These are phyloP conservation scores for Paramecium sonneborni DNA, from an alignment of 73 alveolate species.

Conservation along the genomic window DNA sequence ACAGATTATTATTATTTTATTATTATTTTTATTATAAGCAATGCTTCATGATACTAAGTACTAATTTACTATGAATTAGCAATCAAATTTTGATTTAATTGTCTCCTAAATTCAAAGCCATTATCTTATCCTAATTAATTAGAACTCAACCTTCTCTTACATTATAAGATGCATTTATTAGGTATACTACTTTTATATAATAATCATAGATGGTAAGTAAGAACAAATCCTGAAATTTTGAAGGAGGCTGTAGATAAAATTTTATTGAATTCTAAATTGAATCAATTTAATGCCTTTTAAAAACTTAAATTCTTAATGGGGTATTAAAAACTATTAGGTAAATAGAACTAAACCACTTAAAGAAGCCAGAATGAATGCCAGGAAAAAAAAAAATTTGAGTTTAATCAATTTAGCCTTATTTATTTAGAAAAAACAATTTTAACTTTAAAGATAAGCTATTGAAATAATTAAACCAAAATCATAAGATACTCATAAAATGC, in stretches of 20 bases:
- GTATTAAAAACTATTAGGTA: neutral
- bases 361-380: neutral
- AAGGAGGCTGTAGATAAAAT: constrained; percentile 25
- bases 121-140: neutral
- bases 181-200: neutral
- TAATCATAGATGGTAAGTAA: constrained; percentile 25
- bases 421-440: neutral
- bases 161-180: constrained; percentile 18
- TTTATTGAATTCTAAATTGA: constrained; percentile 3
- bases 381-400: neutral
- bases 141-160: neutral
- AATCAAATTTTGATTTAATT: neutral
- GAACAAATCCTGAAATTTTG: neutral
- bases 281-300: constrained; percentile 22
- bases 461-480: neutral
- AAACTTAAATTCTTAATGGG: neutral
- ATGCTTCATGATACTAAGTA: neutral
- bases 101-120: neutral
- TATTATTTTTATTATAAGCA: neutral
- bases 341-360: neutral
- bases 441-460: neutral
- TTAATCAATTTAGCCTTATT: neutral
- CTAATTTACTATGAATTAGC: neutral
- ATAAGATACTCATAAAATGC: neutral
- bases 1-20: neutral